A percentile compares a stretch with the other conserved stretches of the same genome.
These are phyloP conservation scores for Bipolaris victoriae DNA, from an alignment of 2,329 filamentous ascomycete species.

Conservation along the genomic window DNA sequence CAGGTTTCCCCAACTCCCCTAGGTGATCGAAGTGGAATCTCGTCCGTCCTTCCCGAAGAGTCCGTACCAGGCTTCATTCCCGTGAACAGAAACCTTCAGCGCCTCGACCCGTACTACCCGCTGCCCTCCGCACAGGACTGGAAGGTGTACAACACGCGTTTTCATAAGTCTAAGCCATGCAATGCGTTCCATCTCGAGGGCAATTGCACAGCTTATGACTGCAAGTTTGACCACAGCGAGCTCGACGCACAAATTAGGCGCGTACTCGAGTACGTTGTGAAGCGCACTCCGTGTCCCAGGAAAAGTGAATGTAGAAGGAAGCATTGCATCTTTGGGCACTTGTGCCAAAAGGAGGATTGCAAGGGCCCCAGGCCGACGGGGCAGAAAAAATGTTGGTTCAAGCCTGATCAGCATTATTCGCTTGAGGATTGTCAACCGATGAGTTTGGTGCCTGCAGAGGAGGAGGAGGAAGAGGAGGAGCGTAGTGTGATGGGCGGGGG, in stretches of 20 bases:
- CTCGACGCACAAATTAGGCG: conserved; percentile 50
- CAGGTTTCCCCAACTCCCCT: not conserved
- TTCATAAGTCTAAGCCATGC: conserved; percentile 53
- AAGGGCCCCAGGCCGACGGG: conserved; percentile 9
- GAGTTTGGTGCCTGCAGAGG: conserved; percentile 28
- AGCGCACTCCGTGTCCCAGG: conserved; percentile 51
- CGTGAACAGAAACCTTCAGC: conserved; percentile 55
- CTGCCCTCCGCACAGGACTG: conserved; percentile 48
- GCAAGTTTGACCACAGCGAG: conserved; percentile 56
- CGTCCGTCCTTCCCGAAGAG: conserved; percentile 21
- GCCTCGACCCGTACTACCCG: conserved; percentile 55
- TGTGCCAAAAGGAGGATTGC: conserved; percentile 48
- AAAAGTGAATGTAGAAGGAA: conserved; percentile 51
- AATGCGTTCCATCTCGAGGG: conserved; percentile 57
- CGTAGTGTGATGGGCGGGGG: not conserved
- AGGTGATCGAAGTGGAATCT: conserved; percentile 23
- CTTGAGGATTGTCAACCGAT: conserved; percentile 25
- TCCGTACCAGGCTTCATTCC: conserved; percentile 46
- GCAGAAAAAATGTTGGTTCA: conserved; percentile 33
- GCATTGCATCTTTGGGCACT: conserved; percentile 57
- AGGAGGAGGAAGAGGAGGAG: not conserved
- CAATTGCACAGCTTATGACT: conserved; percentile 44
- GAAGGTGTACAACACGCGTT: conserved; percentile 47
- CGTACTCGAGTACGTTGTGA: conserved; percentile 55
- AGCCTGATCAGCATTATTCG: conserved; percentile 29